Base-by-base conservation (phyloP, 2,329 filamentous ascomycete species). In the Pestalotiopsis sp. region DNA sequence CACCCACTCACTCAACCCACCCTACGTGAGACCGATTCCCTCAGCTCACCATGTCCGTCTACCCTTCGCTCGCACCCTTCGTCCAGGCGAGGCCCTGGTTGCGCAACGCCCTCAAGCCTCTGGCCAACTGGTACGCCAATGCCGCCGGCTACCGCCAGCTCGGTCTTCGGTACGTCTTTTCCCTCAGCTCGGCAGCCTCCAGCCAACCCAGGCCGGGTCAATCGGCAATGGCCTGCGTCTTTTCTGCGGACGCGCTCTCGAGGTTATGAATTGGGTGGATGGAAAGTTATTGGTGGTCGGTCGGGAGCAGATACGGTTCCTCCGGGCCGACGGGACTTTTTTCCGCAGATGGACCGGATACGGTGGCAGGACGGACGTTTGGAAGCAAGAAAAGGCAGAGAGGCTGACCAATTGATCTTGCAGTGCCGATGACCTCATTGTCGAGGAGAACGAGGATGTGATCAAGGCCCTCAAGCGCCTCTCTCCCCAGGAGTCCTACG, bases 381-480 rank as follows among this genome's bases (percentile, higher is more conserved):
- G 25, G n/a, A 31, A 27, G 25, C 12, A 63, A 63, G 17, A 12
- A 38, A 63, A 56, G n/a, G 65, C 13, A 31, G 23, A 60, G 59
- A 57, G 38, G n/a, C 13, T n/a, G 27, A 39, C 31, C 31, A 62
- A 38, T 39, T 20, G 12, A 62, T 36, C n/a, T 13, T 14, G 11
- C 52, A 98, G 96, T 83, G 91, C 91, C 87, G 96, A 99, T 84
- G 96, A 99, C 82, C 85, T 99, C 81, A 93, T 98, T 81, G 90
- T 93, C 80, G 96, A 99, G 84, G 96, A 99, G 86, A 92, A 88
- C 86, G 93, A 96, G 77, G 84, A 87, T 69, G 94, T 97, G 77
- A 92, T 96, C 83, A 88, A 91, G 76, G 96, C 96, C 72, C 89
- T 99, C 79, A 93, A 93, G 88, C 94, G 96, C 81, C 92, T 99